Conservation (phyloP, 2,329 filamentous ascomycete species). For the Ploettnerulaceae sp. region DNA sequence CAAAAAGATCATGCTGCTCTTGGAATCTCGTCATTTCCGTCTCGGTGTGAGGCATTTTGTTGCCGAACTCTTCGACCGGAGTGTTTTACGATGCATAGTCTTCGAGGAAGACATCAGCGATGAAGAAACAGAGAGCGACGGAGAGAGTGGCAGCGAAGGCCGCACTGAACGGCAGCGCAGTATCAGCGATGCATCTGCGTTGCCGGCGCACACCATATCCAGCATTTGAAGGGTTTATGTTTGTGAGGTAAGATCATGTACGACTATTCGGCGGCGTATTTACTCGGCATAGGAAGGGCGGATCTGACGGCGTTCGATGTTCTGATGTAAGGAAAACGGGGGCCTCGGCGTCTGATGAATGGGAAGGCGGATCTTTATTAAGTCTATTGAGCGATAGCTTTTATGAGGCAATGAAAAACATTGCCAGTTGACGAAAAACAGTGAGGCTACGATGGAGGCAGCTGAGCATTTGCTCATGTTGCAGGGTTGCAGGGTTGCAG, state of each 20-base stretch:
- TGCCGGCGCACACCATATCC: neutral
- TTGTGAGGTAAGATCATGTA: conserved; percentile 16
- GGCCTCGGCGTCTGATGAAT: neutral
- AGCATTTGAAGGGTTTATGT: conserved; percentile 9
- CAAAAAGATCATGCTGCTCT: conserved; percentile 74
- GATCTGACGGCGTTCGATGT: conserved; percentile 7
- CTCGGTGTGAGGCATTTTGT: conserved; percentile 84
- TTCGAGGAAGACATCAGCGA: conserved; percentile 54
- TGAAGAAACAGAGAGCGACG: conserved; percentile 38
- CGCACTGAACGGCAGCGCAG: conserved; percentile 54
- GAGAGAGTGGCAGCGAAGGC: conserved; percentile 37
- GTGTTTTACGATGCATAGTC: conserved; percentile 77
- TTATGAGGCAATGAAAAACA: conserved; percentile 3
- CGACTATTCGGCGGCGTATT: conserved; percentile 20
- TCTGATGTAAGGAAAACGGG: conserved; percentile 2
- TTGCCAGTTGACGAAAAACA: neutral
- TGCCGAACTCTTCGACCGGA: conserved; percentile 90
- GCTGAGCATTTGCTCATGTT: too few species aligned
- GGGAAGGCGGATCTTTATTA: conserved; percentile 4
- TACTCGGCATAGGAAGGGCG: conserved; percentile 11
- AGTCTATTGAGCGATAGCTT: conserved; percentile 1
- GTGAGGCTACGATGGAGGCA: too few species aligned
- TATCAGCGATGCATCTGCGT: conserved; percentile 37
- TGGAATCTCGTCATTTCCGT: conserved; percentile 87
- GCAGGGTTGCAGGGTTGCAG: too few species aligned